Evolutionary conservation across 441 rosid genomes (phyloP).

Genomic region (Flueggea neowawraea): DNA sequence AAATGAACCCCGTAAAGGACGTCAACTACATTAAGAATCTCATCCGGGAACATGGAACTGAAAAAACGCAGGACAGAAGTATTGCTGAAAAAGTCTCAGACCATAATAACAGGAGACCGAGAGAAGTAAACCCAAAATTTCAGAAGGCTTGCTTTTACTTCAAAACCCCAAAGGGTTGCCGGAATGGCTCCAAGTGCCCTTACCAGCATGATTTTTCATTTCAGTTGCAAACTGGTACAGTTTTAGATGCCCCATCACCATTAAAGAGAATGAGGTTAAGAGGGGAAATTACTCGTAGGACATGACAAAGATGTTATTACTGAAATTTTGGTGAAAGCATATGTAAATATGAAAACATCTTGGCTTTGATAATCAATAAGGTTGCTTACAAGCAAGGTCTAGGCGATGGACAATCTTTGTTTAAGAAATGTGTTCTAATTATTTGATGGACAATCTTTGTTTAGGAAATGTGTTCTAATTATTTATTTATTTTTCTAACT

Average conservation of each 20-base stretch:
- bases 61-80: constrained; percentile 16
- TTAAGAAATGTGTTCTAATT: too few species aligned
- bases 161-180: constrained; percentile 51
- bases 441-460: too few species aligned
- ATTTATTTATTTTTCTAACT: too few species aligned
- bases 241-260: constrained; percentile 22
- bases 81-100: constrained; percentile 16
- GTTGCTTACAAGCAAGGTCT: too few species aligned
- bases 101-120: constrained; percentile 17
- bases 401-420: too few species aligned
- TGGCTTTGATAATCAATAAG: too few species aligned
- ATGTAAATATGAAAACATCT: too few species aligned
- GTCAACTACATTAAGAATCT: constrained; percentile 53
- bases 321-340: neutral
- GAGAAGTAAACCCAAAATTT: constrained; percentile 19
- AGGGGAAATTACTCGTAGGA: constrained; percentile 18
- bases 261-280: constrained; percentile 51
- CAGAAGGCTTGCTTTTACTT: constrained; percentile 44
- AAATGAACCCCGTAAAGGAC: constrained; percentile 31
- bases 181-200: constrained; percentile 39
- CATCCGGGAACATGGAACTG: constrained; percentile 63
- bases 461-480: too few species aligned
- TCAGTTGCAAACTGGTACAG: constrained; percentile 18
- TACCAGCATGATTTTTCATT: constrained; percentile 37
- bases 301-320: neutral